These are phyloP conservation scores for Suillus subalutaceus DNA, from an alignment of 768 basidiomycete species.

Conservation along the genomic window DNA sequence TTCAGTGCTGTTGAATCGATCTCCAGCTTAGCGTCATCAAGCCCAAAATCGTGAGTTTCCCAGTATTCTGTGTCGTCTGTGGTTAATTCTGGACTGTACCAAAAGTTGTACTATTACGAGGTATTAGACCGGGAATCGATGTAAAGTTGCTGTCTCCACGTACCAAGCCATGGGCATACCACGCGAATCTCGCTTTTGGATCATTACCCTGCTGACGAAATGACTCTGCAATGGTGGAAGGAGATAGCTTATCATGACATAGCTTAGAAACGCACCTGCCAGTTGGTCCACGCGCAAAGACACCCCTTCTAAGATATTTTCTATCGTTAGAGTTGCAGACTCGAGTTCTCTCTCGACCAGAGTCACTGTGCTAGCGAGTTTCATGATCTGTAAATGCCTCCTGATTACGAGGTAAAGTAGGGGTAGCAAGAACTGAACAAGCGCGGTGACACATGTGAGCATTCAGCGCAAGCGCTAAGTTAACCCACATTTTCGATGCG, in stretches of 20 bases:
- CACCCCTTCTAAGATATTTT: background rate
- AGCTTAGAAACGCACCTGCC: background rate
- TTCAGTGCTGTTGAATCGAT: background rate
- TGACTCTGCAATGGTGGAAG: background rate
- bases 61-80: background rate
- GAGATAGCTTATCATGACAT: too few relatives aligned
- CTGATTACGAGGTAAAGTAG: constrained; percentile 38
- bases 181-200: background rate
- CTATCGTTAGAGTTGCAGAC: background rate
- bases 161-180: constrained; percentile 7
- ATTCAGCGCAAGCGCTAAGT: background rate
- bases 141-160: background rate
- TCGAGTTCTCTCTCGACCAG: constrained; percentile 32
- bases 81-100: background rate
- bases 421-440: constrained; percentile 36
- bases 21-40: background rate
- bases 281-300: background rate
- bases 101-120: background rate
- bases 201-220: background rate
- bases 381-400: constrained; percentile 37
- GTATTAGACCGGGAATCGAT: background rate
- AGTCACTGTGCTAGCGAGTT: constrained; percentile 26
- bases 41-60: background rate
- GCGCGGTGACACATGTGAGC: background rate
- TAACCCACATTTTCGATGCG: constrained; percentile 36